Percentiles rank a stretch among this genome's conserved stretches.
phyloP scores from a whole-genome alignment of 352 stramenopile genomes.

The Phytophthora uliginosa region DNA sequence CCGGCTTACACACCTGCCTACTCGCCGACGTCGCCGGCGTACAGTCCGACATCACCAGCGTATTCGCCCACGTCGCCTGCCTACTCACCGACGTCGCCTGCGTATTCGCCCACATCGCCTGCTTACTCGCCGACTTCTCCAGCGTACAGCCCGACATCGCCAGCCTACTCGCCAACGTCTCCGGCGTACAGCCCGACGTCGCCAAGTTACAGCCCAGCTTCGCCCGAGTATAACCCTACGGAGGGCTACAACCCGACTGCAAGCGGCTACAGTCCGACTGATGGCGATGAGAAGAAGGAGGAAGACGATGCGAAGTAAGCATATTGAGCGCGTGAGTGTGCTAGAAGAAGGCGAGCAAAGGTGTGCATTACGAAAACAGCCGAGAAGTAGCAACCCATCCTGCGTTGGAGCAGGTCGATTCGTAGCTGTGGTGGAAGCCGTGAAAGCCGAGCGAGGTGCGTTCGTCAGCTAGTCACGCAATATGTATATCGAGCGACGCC shows the following conservation, averaged over 20 bases:
- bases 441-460: conserved; percentile 15
- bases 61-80: conserved; percentile 78
- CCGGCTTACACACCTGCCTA: conserved; percentile 92
- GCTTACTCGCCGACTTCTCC: conserved; percentile 77
- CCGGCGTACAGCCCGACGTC: conserved; percentile 81
- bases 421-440: conserved; percentile 25
- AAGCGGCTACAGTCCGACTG: conserved; percentile 82
- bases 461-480: conserved; percentile 25
- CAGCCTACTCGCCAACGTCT: conserved; percentile 83
- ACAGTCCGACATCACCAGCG: conserved; percentile 69
- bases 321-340: conserved; percentile 14
- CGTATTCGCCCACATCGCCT: conserved; percentile 71
- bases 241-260: conserved; percentile 79
- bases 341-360: conserved; percentile 27
- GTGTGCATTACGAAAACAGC: conserved; percentile 39
- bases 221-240: conserved; percentile 87
- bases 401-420: conserved; percentile 12
- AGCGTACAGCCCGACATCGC: conserved; percentile 77
- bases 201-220: conserved; percentile 83
- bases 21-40: conserved; percentile 69
- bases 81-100: conserved; percentile 75
- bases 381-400: conserved; percentile 1
- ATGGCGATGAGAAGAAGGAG: conserved; percentile 64
- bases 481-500: conserved; percentile 29
- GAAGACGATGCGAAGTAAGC: conserved; percentile 42